Base-by-base conservation (phyloP, 352 stramenopile genomes). In the Phytophthora tentaculata region DNA sequence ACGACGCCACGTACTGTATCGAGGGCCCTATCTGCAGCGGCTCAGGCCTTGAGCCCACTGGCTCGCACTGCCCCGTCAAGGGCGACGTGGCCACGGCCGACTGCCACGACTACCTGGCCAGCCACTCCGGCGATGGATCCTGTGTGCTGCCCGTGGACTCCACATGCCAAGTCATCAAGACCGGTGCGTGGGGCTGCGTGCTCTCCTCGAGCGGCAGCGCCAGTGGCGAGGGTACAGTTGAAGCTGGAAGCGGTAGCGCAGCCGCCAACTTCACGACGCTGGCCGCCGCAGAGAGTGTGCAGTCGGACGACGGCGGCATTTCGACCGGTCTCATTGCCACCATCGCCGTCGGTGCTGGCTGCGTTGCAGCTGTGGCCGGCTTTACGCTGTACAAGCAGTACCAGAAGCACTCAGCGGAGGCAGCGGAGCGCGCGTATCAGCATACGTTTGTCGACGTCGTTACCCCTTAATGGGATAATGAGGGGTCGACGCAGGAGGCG, bases 101-200 rank as follows among this genome's bases (percentile, higher is more conserved):
- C 64, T 93, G 85, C 58, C 63, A 83, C 47, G 70, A 72, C 32
- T 77, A 77, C 61, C 55, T 91, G 24, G 69, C 67, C 69, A 91
- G 83, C 65, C 89, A 83, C 56, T 56, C 78, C 14, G 62, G 45
- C 19, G 71, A 32, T 20, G 20, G 68, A 51, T 77, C 73, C 59
- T 94, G 83, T 37, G 62, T 82, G 3, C 65, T 83, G 12, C 78
- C 79, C 16, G 71, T 79, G 16, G 73, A 91, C 44, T 69, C 83
- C 6, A 67, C 70, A 23, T 91, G 81, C 52, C 53, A 81, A 48
- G 82, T 83, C 54, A 86, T 90, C 64, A 77, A 85, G 60, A 89
- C 77, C 3, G 84, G 84, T 16, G 81, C 77, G 2, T 90, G 79
- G 82, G 82, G 84, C 20, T 92, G 84, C 54, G 80, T 88, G 23